phyloP scores from a whole-genome alignment of 2,329 filamentous ascomycete species.

The Trichophyton schoenleinii region DNA sequence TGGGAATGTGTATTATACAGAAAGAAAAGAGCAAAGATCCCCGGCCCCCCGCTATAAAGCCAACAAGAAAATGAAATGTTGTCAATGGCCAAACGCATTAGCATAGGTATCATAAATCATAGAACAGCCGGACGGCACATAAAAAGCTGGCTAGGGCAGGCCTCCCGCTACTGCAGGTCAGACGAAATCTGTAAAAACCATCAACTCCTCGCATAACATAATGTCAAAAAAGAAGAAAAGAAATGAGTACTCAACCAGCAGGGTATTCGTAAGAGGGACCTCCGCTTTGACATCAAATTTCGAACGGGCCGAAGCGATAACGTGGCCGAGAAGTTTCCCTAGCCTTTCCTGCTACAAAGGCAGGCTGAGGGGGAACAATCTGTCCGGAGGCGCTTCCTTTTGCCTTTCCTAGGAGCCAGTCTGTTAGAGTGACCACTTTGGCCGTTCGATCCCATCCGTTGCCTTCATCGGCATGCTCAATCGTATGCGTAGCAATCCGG shows the following conservation, averaged over 20 bases:
- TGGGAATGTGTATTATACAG: background rate
- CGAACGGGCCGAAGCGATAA: background rate
- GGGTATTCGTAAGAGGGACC: too few relatives aligned
- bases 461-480: conserved; percentile 80
- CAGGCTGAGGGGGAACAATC: conserved; percentile 5
- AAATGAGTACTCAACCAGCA: background rate
- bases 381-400: conserved; percentile 34
- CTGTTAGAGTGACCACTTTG: conserved; percentile 79
- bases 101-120: conserved; percentile 2
- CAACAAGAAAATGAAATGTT: background rate
- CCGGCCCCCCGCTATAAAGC: background rate
- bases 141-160: background rate
- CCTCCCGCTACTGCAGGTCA: background rate
- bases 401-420: conserved; percentile 82
- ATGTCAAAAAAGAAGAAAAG: background rate
- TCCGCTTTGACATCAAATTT: background rate
- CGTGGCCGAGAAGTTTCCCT: background rate
- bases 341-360: background rate
- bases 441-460: conserved; percentile 73
- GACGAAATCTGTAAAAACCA: background rate
- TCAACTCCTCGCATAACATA: background rate
- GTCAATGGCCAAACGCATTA: background rate
- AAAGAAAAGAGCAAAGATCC: background rate
- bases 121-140: background rate
- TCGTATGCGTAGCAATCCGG: conserved; percentile 73